Percentiles rank a stretch among this genome's conserved stretches.
Evolutionary conservation across 1,284 basidiomycete genomes (phyloP).

Genomic region (Entoloma clypeatum): DNA sequence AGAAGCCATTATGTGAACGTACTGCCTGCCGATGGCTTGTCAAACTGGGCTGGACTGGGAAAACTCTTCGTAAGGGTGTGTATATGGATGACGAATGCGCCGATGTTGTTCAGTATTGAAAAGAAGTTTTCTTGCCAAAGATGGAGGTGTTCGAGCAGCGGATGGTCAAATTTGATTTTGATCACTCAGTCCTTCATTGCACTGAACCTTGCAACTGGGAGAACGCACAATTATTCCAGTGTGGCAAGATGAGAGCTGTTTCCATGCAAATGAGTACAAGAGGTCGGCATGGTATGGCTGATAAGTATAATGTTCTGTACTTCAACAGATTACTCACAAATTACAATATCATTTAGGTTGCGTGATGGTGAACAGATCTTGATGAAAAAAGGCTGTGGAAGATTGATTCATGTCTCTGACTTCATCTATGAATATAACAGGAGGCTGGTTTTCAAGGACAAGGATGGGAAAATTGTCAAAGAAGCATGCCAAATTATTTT

Average conservation of each 20-base stretch:
- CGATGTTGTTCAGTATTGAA: constrained; percentile 4
- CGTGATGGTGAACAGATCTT: too few relatives aligned
- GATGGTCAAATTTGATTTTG: too few relatives aligned
- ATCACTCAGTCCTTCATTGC: too few relatives aligned
- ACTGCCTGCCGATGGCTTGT: constrained; percentile 1
- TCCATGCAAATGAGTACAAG: constrained; percentile 3
- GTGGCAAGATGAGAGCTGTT: constrained; percentile 5
- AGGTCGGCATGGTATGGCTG: neutral
- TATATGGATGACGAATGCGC: constrained; percentile 6
- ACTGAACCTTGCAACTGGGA: neutral
- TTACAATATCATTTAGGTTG: too few relatives aligned
- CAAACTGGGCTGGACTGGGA: neutral
- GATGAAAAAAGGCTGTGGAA: constrained; percentile 4
- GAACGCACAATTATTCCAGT: neutral
- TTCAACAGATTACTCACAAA: too few relatives aligned
- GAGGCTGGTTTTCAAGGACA: neutral
- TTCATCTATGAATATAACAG: constrained; percentile 5
- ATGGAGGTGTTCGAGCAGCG: neutral
- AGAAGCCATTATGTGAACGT: constrained; percentile 1
- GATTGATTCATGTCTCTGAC: constrained; percentile 8
- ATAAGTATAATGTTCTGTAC: too few relatives aligned
- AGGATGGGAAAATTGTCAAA: neutral
- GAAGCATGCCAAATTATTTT: constrained; percentile 6
- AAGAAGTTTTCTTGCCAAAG: neutral
- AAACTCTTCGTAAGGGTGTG: neutral